Evolutionary conservation across 306 rosid species (phyloP), one percentile per base, ranked within the genome.

Genomic region (Rosa rugosa): DNA sequence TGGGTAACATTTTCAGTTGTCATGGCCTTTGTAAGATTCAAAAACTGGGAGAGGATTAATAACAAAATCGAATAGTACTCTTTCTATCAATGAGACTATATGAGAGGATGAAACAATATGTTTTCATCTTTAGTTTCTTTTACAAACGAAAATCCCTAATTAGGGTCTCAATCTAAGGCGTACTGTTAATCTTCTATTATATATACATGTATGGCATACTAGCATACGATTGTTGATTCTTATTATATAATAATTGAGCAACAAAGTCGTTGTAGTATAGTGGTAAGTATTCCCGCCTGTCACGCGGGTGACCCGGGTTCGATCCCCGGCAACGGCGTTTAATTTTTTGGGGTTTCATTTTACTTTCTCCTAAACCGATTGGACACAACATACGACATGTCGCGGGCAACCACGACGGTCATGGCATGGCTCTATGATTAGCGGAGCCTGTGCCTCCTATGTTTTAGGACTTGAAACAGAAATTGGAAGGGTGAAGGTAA

Each of bases 251-350:
- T 1, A 3, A 2, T 3, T 47, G 4, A 3, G 11, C 57, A 51
- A 57, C 34, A 22, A 13, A 13, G 42, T 70, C 59, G 63, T 31
- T 71, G 75, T 49, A 71, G 75, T 71, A 71, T 71, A 49, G 63
- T 71, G 62, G 62, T 71, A 49, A 70, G 75, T 71, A 46, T 70
- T 70, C 23, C 22, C 23, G 56, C 23, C 59, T 25, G 75, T 70
- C 31, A 54, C 63, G 1, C 27, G 31, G 63, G 27, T 56, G 62
- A 56, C 62, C 62, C 27, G 25, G 62, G 62, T 20, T 20, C 62
- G 73, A 70, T 70, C 74, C 57, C 74, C 74, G 57, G 74, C 74
- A 45, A 23, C 74, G 56, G 74, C 56, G 57, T 0, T n/a, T n/a
- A n/a, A n/a, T 44, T 1, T 11, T 62, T 11, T 4, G 9, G n/a